Evolutionary conservation across 2,329 filamentous ascomycete species (phyloP).

Genomic region (Fragosphaeria purpurea): DNA sequence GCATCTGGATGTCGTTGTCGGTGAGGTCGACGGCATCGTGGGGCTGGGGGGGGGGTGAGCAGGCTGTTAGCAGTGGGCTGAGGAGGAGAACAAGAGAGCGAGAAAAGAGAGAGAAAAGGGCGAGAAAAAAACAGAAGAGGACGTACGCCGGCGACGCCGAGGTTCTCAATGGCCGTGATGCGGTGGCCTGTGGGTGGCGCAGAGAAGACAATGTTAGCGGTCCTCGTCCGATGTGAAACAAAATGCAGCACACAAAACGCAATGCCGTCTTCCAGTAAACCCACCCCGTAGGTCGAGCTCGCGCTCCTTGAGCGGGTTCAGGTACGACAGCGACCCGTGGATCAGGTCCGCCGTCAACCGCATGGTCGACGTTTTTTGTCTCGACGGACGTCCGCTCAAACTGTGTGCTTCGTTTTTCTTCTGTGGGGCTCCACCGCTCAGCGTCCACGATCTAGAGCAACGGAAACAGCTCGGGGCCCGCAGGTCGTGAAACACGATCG

Average conservation of each 20-base stretch:
- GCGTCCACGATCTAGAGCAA: too few relatives aligned
- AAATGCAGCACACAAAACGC: constrained; percentile 60
- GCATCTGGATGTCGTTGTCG: constrained; percentile 87
- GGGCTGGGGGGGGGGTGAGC: constrained; percentile 43
- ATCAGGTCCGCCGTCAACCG: constrained; percentile 94
- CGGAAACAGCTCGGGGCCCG: too few relatives aligned
- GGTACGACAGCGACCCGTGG: constrained; percentile 88
- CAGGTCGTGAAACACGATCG: background rate
- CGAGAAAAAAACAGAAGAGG: constrained; percentile 3
- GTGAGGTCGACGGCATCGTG: constrained; percentile 97
- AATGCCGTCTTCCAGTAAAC: constrained; percentile 25
- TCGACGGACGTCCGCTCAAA: too few relatives aligned
- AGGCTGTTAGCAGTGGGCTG: constrained; percentile 2
- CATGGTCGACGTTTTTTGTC: constrained; percentile 41
- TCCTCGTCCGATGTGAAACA: too few relatives aligned
- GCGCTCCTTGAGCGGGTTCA: constrained; percentile 97
- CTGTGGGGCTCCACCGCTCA: too few relatives aligned
- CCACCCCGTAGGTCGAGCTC: constrained; percentile 99
- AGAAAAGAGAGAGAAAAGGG: constrained; percentile 4
- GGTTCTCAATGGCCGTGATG: constrained; percentile 94
- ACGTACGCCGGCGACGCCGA: constrained; percentile 85
- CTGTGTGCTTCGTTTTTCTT: too few relatives aligned
- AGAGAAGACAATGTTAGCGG: too few relatives aligned
- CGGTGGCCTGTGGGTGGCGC: constrained; percentile 66
- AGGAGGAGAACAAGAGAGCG: background rate